Evolutionary conservation across 2,329 filamentous ascomycete species (phyloP), one percentile per base, ranked within the genome.

Genomic region (Sporothrix phasma): DNA sequence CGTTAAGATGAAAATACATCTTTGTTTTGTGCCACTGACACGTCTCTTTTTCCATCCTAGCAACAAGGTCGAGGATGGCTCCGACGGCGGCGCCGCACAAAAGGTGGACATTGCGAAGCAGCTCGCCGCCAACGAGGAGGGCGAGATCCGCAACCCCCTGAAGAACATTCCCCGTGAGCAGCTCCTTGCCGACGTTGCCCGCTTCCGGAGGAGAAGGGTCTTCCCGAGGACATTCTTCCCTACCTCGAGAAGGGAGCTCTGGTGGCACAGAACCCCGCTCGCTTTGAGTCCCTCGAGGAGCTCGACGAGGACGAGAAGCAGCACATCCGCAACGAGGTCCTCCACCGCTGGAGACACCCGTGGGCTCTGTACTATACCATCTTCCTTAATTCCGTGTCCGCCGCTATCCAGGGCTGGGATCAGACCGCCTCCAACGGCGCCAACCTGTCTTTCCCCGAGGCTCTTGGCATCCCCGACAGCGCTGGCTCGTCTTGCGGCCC

Each of bases 321-420:
- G 60, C 81, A 83, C 11, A 79, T 92, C 1, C 76, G 79, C 63
- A 79, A 86, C 17, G 76, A 78, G 0, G 87, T 63, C 31, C 63
- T 62, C 1, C 61, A 90, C 78, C 87, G 85, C 70, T 90, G 88
- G 84, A 79, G 81, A 66, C 80, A 87, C 41, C 85, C 87, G 0
- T 77, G 70, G 69, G 80, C 81, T 61, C 77, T 90, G 11, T 87
- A 85, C 74, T 79, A 87, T 67, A 88, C 87, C 43, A 87, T 90
- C 68, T 76, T 82, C 11, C 82, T 84, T 24, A 88, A 85, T 72
- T 88, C 87, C 47, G 82, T 89, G 61, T 86, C 85, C 60, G 87
- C 87, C 17, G 85, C 86, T n/a, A 85, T 88, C 10, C 84, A 87
- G 69, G 85, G 86, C 26, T 88, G 85, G 85, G 85, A 88, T 67